phyloP scores from a whole-genome alignment of 257 asterid species.

The Ligustrum vulgare region DNA sequence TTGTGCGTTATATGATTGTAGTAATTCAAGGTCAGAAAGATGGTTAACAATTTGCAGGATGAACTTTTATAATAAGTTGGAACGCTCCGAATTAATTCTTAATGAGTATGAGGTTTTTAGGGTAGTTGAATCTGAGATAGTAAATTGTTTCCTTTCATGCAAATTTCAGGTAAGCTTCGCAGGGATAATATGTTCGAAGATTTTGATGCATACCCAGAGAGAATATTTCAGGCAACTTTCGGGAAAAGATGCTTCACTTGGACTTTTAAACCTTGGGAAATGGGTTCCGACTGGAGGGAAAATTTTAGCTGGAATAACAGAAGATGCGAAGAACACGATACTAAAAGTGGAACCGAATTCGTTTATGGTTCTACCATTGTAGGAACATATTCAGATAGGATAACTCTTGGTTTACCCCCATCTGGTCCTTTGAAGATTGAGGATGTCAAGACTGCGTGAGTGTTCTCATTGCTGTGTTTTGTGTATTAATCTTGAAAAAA shows the following conservation, averaged over 20 bases:
- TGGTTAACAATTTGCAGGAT: not conserved
- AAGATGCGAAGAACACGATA: conserved; percentile 33
- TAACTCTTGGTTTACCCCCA: conserved; percentile 71
- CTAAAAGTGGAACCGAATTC: conserved; percentile 39
- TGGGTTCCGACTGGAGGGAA: conserved; percentile 48
- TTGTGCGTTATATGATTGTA: not conserved
- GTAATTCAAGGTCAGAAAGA: not conserved
- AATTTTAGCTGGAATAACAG: conserved; percentile 36
- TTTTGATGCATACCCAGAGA: conserved; percentile 44
- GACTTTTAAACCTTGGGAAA: conserved; percentile 45
- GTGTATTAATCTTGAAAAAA: not conserved
- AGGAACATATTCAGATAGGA: conserved; percentile 58
- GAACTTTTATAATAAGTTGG: not conserved
- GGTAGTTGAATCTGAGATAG: not conserved
- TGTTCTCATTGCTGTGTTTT: conserved; percentile 22
- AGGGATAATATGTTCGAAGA: conserved; percentile 40
- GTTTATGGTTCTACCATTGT: conserved; percentile 26
- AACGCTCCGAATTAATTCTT: not conserved
- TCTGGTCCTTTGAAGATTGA: conserved; percentile 68
- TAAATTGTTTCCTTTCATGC: not conserved
- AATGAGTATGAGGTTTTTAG: not conserved
- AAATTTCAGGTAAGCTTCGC: conserved; percentile 53
- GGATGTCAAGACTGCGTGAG: conserved; percentile 95
- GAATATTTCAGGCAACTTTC: conserved; percentile 52
- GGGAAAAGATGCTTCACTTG: conserved; percentile 55